Base-by-base conservation (phyloP, 495 filamentous ascomycete species). In the Platismatia glauca region DNA sequence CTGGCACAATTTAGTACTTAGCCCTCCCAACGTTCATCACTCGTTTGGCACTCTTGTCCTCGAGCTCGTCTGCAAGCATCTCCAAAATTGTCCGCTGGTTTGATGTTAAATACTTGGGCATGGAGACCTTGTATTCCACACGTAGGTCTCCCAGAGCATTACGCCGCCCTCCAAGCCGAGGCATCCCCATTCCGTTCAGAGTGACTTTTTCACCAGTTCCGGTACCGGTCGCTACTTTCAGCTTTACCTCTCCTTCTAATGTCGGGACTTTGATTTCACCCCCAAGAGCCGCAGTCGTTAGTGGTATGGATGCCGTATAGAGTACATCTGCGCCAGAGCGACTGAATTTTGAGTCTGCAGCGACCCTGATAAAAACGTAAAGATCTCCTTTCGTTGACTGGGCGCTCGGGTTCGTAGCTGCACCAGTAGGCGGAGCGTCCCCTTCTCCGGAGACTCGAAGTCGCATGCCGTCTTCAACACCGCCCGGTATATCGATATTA, bases 391-490 rank as follows among this genome's bases (percentile, higher is more conserved):
- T 84, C 61, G 81, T 75, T 27, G 82, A 84, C 59, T 79, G 77
- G 37, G 82, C 74, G 48, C 83, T 83, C 35, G 84, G 73, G 20
- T 82, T 78, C 9, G 81, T 75, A 11, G 82, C 72, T 11, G 81
- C 78, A 60, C 89, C 88, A 27, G 86, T 89, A 33, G 86, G 79
- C 15, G 94, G 88, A 18, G 89, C 85, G 72, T 98, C 91, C 60
- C 94, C 94, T 71, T 95, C 91, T 8, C 86, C 87, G 50, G 78
- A 77, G 22, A 98, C 79, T 55, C 89, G 81, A 68, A 98, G 72
- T 52, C 88, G 82, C 92, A 97, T 96, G 44, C 94, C 91, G 76
- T 97, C 93, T 67, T 96, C 94, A 39, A 98, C 87, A 66, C 94
- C 94, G 18, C 86, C 89, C 20, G 94, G 94, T 57, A 98, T 96